Conservation (phyloP, 768 basidiomycete species). For the Trametes maxima region DNA sequence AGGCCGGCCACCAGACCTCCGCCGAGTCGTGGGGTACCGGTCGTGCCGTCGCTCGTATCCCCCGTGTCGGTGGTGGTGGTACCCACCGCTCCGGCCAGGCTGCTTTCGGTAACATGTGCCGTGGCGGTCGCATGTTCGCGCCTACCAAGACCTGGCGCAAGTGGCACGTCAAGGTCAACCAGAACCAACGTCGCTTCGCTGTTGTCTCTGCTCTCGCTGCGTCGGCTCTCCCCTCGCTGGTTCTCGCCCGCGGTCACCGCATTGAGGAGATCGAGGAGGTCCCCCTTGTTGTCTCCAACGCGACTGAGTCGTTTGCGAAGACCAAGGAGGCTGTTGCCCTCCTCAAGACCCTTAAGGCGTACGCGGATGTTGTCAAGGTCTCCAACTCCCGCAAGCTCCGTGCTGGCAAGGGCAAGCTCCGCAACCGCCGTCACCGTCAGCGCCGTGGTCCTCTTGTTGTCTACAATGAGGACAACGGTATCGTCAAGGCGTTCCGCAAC, state of each 20-base stretch:
- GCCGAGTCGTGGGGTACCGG: constrained; percentile 99
- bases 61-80: constrained; percentile 98
- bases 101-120: constrained; percentile 99
- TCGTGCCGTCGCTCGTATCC: constrained; percentile 99
- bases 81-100: constrained; percentile 99
- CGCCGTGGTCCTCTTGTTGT: constrained; percentile 97
- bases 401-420: constrained; percentile 96
- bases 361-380: constrained; percentile 93
- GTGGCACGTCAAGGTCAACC: constrained; percentile 99
- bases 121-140: constrained; percentile 99
- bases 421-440: constrained; percentile 95
- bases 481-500: constrained; percentile 99
- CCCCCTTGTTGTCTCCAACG: constrained; percentile 84
- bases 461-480: constrained; percentile 96
- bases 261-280: constrained; percentile 97
- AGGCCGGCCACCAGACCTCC: constrained; percentile 98
- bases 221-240: constrained; percentile 95
- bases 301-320: constrained; percentile 87
- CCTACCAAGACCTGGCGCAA: constrained; percentile 99
- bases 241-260: constrained; percentile 98
- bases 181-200: constrained; percentile 98
- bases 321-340: constrained; percentile 96
- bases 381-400: constrained; percentile 96
- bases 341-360: constrained; percentile 87
- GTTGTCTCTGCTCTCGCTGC: constrained; percentile 97